These are phyloP conservation scores for Candida lessepsii DNA, from an alignment of 805 yeast genomes.

Conservation along the genomic window DNA sequence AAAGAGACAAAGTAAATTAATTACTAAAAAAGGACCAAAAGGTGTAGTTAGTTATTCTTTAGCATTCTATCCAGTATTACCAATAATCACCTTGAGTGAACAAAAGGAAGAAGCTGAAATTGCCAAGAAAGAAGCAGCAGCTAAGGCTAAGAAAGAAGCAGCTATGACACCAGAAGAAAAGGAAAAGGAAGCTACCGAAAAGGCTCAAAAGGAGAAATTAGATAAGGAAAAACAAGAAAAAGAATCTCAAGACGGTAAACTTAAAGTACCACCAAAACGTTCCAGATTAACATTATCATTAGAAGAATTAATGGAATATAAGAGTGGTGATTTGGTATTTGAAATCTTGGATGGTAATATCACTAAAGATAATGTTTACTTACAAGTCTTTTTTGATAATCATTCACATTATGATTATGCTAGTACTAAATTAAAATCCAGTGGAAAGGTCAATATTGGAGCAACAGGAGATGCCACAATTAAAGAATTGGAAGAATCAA, in stretches of 20 bases:
- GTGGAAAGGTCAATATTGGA: conserved; percentile 32
- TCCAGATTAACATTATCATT: conserved; percentile 46
- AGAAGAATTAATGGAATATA: conserved; percentile 54
- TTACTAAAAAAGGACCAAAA: conserved; percentile 76
- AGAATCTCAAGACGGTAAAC: conserved; percentile 20
- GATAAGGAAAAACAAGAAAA: conserved; percentile 32
- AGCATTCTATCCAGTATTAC: conserved; percentile 80
- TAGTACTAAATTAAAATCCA: conserved; percentile 53
- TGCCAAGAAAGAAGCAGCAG: conserved; percentile 32
- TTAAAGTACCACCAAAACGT: conserved; percentile 14
- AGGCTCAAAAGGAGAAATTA: conserved; percentile 9
- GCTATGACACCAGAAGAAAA: conserved; percentile 25
- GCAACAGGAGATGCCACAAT: conserved; percentile 70
- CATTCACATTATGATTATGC: conserved; percentile 63
- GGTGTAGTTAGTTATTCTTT: conserved; percentile 74
- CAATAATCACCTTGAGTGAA: conserved; percentile 77
- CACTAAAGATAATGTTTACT: conserved; percentile 53
- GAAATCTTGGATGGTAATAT: conserved; percentile 61
- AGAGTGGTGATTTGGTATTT: conserved; percentile 75
- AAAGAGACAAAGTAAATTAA: conserved; percentile 58
- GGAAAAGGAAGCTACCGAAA: conserved; percentile 19
- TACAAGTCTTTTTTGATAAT: conserved; percentile 79
- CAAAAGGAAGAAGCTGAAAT: conserved; percentile 51
- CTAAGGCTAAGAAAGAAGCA: conserved; percentile 24
- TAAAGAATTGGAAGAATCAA: conserved; percentile 76